Base-by-base conservation (phyloP, 306 rosid species). In the Dicorynia guianensis region DNA sequence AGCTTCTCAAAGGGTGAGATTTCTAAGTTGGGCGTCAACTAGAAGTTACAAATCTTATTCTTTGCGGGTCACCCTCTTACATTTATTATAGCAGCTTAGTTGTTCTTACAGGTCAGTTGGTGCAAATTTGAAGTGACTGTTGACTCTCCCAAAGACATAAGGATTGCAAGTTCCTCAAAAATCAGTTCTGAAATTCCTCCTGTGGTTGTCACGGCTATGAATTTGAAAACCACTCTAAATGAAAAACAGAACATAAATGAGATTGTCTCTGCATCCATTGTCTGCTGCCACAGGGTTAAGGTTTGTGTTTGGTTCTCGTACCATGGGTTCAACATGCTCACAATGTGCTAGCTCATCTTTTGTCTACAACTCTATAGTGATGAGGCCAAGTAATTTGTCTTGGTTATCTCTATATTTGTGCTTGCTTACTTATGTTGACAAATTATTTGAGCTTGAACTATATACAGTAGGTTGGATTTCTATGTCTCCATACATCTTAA, bases 81-180 rank as follows among this genome's bases (percentile, higher is more conserved):
- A n/a, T n/a, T n/a, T n/a, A 70, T 50, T 42, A 42, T 74, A 54
- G 77, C 59, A 76, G 18, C 58, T 66, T 63, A 74, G 35, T 76
- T 83, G 68, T 76, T 44, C 67, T 76, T 47, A 52, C 89, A 95
- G 99, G 97, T 95, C 72, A 92, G 98, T 89, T 95, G 99, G 96
- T 95, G 97, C 92, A 90, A 95, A 83, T 95, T 90, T 84, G 98
- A 92, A 84, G 96, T 92, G 81, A 79, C 63, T 38, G 87, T 90
- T 74, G 90, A 86, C 76, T 83, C 87, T 77, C 89, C 99, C 20
- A 92, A 95, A 86, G 88, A 83, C 70, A 88, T 92, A 58, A 75
- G 64, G 62, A 69, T 72, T 78, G 86, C 89, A 76, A 47, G 82
- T 63, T 79, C 96, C 55, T 84, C 96, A 76, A 85, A 85, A 75